Evolutionary conservation across 78 protist genomes (phyloP).

Genomic region (Emiliania huxleyi): DNA sequence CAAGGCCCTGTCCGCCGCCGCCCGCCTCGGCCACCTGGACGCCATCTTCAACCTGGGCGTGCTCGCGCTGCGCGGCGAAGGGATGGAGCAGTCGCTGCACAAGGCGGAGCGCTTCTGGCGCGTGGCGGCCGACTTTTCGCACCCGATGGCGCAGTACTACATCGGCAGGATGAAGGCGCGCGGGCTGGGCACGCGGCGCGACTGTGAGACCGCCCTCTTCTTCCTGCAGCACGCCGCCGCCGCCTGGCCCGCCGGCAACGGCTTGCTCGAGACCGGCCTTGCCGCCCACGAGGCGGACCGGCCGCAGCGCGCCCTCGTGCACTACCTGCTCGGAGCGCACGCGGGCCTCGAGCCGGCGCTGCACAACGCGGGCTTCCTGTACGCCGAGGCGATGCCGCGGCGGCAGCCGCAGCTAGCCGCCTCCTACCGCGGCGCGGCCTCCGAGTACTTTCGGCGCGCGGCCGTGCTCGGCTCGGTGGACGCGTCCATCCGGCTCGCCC

Average conservation of each 20-base stretch:
- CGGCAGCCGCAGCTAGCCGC: background rate
- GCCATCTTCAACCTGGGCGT: background rate
- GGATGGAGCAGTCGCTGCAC: background rate
- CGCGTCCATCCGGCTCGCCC: background rate
- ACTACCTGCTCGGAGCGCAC: background rate
- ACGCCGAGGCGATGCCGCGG: background rate
- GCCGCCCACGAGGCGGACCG: background rate
- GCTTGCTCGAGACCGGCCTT: background rate
- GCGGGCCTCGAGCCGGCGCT: background rate
- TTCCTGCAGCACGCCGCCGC: background rate
- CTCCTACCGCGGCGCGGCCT: background rate
- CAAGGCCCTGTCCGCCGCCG: background rate
- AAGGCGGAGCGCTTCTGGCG: background rate
- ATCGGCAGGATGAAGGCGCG: background rate
- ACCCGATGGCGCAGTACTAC: conserved; percentile 2
- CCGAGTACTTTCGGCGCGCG: background rate
- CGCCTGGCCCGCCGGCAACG: background rate
- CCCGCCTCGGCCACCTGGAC: background rate
- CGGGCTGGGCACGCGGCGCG: background rate
- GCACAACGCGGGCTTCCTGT: background rate
- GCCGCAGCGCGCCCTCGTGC: background rate
- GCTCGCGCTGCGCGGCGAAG: background rate
- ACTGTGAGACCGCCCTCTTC: background rate
- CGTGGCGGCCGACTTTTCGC: background rate
- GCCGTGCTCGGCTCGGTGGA: background rate